Evolutionary conservation across 305 asterid genomes (phyloP).

Genomic region (Caryopteris hybrid): DNA sequence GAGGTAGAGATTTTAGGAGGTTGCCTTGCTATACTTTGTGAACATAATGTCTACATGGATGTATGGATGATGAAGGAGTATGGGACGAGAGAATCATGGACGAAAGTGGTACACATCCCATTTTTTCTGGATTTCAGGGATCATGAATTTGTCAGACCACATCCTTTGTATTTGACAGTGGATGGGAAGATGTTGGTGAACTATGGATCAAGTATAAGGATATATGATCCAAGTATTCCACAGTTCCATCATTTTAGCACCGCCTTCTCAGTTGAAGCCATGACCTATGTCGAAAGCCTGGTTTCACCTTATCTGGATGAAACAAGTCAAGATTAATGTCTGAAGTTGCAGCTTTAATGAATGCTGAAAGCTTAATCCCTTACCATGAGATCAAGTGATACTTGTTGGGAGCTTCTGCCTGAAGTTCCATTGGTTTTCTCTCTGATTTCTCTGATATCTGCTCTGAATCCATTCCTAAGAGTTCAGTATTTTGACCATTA

Average conservation of each 20-base stretch:
- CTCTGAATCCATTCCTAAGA: no score
- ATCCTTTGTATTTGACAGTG: slow-evolving; percentile 11
- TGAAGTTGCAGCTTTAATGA: no score
- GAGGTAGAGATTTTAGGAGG: slow-evolving; percentile 17
- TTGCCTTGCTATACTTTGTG: slow-evolving; percentile 19
- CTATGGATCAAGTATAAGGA: slow-evolving; percentile 10
- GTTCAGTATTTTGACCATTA: no score
- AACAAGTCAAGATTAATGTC: background rate
- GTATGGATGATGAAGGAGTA: slow-evolving; percentile 27
- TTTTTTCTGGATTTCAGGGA: slow-evolving; percentile 12
- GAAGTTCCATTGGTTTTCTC: no score
- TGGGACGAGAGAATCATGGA: slow-evolving; percentile 17
- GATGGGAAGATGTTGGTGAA: slow-evolving; percentile 19
- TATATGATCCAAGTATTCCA: slow-evolving; percentile 10
- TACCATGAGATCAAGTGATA: no score
- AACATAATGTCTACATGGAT: slow-evolving; percentile 17
- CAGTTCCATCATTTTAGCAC: background rate
- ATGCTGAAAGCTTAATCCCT: no score
- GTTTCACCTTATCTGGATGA: slow-evolving; percentile 13
- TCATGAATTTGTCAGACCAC: slow-evolving; percentile 5
- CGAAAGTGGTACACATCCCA: slow-evolving; percentile 18
- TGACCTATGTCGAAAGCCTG: slow-evolving; percentile 14
- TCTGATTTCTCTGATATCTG: no score
- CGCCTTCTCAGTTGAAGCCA: background rate
- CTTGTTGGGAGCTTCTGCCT: no score